Percentiles rank a stretch among this genome's conserved stretches.
These are phyloP conservation scores for Microbotryum scabiosae DNA, from an alignment of 1,284 basidiomycete species.

Conservation along the genomic window DNA sequence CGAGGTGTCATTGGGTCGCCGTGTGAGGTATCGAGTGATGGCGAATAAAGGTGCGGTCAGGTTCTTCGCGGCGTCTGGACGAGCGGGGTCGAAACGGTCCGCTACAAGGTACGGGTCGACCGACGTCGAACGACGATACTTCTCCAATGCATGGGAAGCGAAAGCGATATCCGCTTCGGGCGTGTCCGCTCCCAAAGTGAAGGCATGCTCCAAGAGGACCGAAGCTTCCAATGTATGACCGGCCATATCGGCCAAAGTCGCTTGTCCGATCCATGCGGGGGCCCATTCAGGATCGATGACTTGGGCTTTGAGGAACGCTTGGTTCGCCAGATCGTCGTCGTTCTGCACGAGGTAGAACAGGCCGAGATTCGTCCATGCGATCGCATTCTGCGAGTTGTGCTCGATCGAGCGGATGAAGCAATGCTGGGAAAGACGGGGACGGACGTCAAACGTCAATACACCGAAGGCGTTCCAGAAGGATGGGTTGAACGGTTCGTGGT, in stretches of 20 bases:
- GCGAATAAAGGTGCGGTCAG: conserved; percentile 57
- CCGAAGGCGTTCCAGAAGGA: conserved; percentile 76
- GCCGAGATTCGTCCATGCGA: conserved; percentile 82
- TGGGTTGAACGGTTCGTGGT: conserved; percentile 63
- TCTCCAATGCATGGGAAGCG: conserved; percentile 56
- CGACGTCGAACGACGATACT: conserved; percentile 36
- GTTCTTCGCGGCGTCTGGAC: conserved; percentile 17
- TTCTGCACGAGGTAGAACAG: conserved; percentile 76
- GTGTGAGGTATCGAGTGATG: conserved; percentile 64
- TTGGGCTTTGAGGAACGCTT: conserved; percentile 80
- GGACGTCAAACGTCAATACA: conserved; percentile 58
- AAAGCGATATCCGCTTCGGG: conserved; percentile 78
- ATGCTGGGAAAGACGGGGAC: conserved; percentile 73
- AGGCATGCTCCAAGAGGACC: conserved; percentile 73
- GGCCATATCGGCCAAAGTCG: conserved; percentile 63
- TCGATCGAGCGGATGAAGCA: conserved; percentile 86
- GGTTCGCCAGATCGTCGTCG: conserved; percentile 75
- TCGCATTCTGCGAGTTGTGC: conserved; percentile 55
- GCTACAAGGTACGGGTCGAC: conserved; percentile 46
- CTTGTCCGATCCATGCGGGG: conserved; percentile 89
- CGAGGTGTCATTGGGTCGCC: conserved; percentile 58
- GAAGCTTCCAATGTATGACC: conserved; percentile 57
- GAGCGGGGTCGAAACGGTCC: conserved; percentile 36
- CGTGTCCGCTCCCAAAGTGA: conserved; percentile 47
- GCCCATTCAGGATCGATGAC: conserved; percentile 84